Evolutionary conservation across 108 stramenopile genomes (phyloP).

Genomic region (Pseudonitzschia pungens): DNA sequence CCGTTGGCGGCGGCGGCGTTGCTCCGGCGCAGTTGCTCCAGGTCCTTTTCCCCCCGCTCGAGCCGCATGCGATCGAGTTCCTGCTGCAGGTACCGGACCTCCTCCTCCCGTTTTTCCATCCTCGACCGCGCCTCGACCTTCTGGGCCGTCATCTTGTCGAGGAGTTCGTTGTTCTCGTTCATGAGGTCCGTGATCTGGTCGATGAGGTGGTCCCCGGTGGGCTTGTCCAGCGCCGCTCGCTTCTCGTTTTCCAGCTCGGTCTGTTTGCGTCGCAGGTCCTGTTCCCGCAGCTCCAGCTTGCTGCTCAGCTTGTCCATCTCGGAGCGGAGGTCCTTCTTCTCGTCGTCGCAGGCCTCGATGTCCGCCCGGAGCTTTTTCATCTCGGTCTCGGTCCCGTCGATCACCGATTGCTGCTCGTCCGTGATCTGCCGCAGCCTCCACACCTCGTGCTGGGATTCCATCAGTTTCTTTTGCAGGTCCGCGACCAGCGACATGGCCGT

Average conservation of each 20-base stretch:
- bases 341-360: not conserved
- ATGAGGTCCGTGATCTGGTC: constrained; percentile 1
- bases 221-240: not conserved
- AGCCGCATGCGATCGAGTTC: not conserved
- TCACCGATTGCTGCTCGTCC: not conserved
- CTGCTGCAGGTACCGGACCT: not conserved
- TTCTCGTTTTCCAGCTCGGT: not conserved
- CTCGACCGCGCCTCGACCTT: not conserved
- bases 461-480: not conserved
- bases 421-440: not conserved
- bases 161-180: constrained; percentile 5
- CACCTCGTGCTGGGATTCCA: not conserved
- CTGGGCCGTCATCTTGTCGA: not conserved
- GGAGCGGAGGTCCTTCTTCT: not conserved
- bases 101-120: not conserved
- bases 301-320: not conserved
- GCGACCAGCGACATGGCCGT: not conserved
- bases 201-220: not conserved
- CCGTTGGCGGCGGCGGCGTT: not conserved
- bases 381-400: not conserved
- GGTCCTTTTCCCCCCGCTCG: not conserved
- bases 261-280: not conserved
- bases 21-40: not conserved
- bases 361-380: not conserved
- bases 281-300: not conserved